Conservation (phyloP, 2,329 filamentous ascomycete species). For the Dactylellina parvicollis region DNA sequence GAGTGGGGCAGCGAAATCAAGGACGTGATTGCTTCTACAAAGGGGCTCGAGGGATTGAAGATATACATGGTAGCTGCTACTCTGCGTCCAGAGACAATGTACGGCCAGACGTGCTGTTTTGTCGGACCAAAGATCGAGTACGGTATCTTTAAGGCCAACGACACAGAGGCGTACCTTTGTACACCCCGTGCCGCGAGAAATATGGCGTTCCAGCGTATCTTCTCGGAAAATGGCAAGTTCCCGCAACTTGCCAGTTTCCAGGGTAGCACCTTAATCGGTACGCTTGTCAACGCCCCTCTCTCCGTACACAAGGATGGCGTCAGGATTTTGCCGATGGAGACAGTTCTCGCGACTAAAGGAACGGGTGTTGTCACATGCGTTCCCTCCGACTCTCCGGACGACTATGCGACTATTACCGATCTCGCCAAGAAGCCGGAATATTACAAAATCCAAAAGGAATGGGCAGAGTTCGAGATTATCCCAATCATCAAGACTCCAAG, state of each 20-base stretch:
- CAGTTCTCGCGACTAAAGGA: slow-evolving; percentile 89
- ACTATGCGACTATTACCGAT: slow-evolving; percentile 88
- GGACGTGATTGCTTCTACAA: slow-evolving; percentile 73
- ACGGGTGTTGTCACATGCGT: slow-evolving; percentile 97
- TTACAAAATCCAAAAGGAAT: slow-evolving; percentile 95
- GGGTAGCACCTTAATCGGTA: slow-evolving; percentile 84
- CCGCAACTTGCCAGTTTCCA: slow-evolving; percentile 78
- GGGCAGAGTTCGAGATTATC: slow-evolving; percentile 88
- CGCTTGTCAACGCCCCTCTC: slow-evolving; percentile 87
- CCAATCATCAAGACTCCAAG: slow-evolving; percentile 89
- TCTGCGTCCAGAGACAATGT: slow-evolving; percentile 96
- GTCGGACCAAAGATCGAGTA: slow-evolving; percentile 90
- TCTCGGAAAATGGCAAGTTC: slow-evolving; percentile 78
- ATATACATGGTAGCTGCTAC: slow-evolving; percentile 93
- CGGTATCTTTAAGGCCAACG: slow-evolving; percentile 81
- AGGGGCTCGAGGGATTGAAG: slow-evolving; percentile 79
- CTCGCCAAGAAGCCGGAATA: slow-evolving; percentile 94
- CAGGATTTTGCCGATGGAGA: slow-evolving; percentile 93
- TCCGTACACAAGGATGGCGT: slow-evolving; percentile 85
- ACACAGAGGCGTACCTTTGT: slow-evolving; percentile 83
- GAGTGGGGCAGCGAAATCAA: slow-evolving; percentile 85
- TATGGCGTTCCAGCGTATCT: slow-evolving; percentile 93
- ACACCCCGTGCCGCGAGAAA: slow-evolving; percentile 87
- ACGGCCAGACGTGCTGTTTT: slow-evolving; percentile 95
- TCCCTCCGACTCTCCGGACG: slow-evolving; percentile 93